A percentile compares a stretch with the other conserved stretches of the same genome.
Conservation (phyloP, 176 grass and related monocot species). For the Cymbopogon citratus region DNA sequence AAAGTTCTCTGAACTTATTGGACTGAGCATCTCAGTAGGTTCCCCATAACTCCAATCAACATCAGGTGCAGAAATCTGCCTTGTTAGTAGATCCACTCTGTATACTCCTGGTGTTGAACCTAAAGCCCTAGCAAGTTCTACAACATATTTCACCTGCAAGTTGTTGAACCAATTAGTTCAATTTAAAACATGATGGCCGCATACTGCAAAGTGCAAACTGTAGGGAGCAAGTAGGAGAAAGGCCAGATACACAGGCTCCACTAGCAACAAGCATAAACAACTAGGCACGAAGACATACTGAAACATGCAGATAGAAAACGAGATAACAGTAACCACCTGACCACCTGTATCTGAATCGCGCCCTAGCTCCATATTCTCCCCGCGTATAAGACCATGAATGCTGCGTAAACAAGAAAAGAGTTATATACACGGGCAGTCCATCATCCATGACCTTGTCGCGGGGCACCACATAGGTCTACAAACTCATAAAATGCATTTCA, state of each 20-base stretch:
- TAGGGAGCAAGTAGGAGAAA: neutral
- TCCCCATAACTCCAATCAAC: constrained; percentile 81
- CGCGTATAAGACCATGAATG: constrained; percentile 83
- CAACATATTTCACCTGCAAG: constrained; percentile 80
- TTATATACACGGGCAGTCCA: neutral
- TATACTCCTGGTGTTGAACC: constrained; percentile 75
- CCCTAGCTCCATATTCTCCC: constrained; percentile 90
- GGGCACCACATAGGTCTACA: neutral
- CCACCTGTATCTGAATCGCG: constrained; percentile 84
- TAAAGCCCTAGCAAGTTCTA: constrained; percentile 75
- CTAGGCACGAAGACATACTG: neutral
- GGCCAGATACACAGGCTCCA: neutral
- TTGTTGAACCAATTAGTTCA: constrained; percentile 15
- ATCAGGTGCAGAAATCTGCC: constrained; percentile 61
- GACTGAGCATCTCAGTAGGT: constrained; percentile 69
- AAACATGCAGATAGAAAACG: neutral
- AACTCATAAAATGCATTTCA: neutral
- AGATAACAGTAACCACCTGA: constrained; percentile 49
- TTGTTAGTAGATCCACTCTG: constrained; percentile 67
- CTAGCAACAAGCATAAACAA: neutral
- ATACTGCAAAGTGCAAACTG: constrained; percentile 17
- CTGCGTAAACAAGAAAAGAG: constrained; percentile 32
- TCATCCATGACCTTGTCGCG: neutral
- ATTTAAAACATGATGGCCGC: neutral
- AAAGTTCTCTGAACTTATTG: constrained; percentile 42